phyloP scores from a whole-genome alignment of 2,329 filamentous ascomycete genomes.

The Sporothrix euskadiensis region DNA sequence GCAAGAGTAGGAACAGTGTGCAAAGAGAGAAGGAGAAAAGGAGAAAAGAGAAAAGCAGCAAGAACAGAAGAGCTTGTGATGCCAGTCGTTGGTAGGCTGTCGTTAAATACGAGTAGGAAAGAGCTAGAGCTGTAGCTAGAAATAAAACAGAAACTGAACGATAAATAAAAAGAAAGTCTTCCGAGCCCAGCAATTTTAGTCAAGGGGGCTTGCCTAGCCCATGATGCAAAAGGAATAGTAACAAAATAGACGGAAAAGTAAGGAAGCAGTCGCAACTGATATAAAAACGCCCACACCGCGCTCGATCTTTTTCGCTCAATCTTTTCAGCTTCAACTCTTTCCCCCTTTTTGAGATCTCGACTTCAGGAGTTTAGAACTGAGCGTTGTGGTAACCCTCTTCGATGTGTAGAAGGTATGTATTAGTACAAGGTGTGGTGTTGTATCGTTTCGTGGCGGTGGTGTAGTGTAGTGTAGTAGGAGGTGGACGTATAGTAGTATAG shows the following conservation, averaged over 20 bases:
- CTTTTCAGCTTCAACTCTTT: neutral
- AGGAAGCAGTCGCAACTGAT: neutral
- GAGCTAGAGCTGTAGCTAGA: neutral
- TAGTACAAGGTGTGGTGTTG: slow-evolving; percentile 14
- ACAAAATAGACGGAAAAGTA: neutral
- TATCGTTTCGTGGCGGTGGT: neutral
- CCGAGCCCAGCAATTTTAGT: slow-evolving; percentile 8
- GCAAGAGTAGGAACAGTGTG: neutral
- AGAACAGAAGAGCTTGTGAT: slow-evolving; percentile 3
- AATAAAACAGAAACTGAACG: neutral
- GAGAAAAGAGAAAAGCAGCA: neutral
- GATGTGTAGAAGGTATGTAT: neutral
- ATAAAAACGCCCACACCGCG: slow-evolving; percentile 1
- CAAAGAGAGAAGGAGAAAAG: neutral
- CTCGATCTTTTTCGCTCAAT: neutral
- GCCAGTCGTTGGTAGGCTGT: slow-evolving; percentile 2
- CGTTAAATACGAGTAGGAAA: slow-evolving; percentile 7
- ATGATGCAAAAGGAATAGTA: neutral
- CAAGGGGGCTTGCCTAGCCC: neutral
- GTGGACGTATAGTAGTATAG: neutral
- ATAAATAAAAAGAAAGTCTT: slow-evolving; percentile 5
- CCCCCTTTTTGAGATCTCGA: neutral
- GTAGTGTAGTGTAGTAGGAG: neutral
- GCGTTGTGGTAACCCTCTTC: neutral
- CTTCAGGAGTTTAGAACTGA: neutral